phyloP scores from a whole-genome alignment of 352 stramenopile genomes.

The Phytophthora sojae region DNA sequence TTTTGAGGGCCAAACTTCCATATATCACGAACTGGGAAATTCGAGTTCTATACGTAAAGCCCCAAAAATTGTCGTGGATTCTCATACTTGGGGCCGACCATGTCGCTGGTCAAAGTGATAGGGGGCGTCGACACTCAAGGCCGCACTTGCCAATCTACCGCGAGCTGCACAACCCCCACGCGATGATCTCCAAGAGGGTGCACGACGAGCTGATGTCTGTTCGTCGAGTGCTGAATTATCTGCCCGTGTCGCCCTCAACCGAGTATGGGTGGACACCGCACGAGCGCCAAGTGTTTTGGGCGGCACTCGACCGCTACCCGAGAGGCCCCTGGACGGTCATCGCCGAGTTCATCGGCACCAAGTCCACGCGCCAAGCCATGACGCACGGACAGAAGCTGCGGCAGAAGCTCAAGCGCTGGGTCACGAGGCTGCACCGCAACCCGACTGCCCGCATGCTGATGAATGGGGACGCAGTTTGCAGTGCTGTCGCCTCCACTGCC shows the following conservation, averaged over 20 bases:
- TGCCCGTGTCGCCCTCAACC: conserved; percentile 27
- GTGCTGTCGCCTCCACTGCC: not conserved
- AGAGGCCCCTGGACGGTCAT: conserved; percentile 55
- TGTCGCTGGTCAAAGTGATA: conserved; percentile 20
- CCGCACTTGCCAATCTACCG: conserved; percentile 24
- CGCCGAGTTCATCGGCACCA: conserved; percentile 54
- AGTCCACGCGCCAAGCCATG: conserved; percentile 58
- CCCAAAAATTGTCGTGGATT: conserved; percentile 14
- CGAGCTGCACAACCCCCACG: not conserved
- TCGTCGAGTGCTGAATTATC: conserved; percentile 25
- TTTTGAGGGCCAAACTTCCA: conserved; percentile 14
- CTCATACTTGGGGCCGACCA: conserved; percentile 13
- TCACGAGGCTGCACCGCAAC: conserved; percentile 31
- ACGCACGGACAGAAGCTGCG: conserved; percentile 59
- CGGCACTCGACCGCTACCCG: conserved; percentile 44
- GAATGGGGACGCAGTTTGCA: conserved; percentile 7
- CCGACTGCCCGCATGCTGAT: conserved; percentile 21
- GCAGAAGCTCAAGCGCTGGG: conserved; percentile 55
- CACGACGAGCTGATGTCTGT: conserved; percentile 36
- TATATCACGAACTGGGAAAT: not conserved
- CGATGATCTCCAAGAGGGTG: conserved; percentile 39
- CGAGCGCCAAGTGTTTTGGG: conserved; percentile 47
- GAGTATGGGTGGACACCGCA: conserved; percentile 41
- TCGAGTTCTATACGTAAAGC: conserved; percentile 1
- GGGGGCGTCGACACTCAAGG: not conserved